These are phyloP conservation scores for Thielaviopsis musarum DNA, from an alignment of 2,329 filamentous ascomycete species.

Conservation along the genomic window DNA sequence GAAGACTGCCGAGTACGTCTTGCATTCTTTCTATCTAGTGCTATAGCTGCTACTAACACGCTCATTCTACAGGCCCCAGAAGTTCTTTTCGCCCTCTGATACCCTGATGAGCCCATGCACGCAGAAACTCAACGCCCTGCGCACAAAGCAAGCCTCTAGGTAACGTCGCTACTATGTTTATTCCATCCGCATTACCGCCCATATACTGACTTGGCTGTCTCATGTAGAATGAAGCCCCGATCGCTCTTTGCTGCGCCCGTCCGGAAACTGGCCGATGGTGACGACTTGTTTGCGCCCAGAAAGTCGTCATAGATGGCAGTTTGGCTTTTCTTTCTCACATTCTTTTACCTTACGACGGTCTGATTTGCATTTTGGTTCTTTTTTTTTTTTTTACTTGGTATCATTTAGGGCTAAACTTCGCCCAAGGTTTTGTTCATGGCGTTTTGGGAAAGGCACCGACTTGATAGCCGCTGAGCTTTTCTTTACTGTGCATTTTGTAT, in stretches of 20 bases:
- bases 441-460: too few relatives aligned
- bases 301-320: slow-evolving; percentile 12
- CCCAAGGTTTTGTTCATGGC: too few relatives aligned
- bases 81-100: slow-evolving; percentile 73
- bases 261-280: slow-evolving; percentile 40
- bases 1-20: slow-evolving; percentile 41
- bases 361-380: background rate
- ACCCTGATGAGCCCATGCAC: slow-evolving; percentile 77
- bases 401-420: background rate
- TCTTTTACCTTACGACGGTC: background rate
- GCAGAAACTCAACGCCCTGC: slow-evolving; percentile 64
- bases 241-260: slow-evolving; percentile 49
- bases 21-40: slow-evolving; percentile 1
- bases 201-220: slow-evolving; percentile 1
- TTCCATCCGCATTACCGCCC: background rate
- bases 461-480: too few relatives aligned
- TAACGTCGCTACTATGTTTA: slow-evolving; percentile 25
- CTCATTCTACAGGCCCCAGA: slow-evolving; percentile 22
- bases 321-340: slow-evolving; percentile 3
- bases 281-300: slow-evolving; percentile 22
- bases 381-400: slow-evolving; percentile 2
- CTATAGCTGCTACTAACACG: slow-evolving; percentile 12
- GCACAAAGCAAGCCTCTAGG: slow-evolving; percentile 67
- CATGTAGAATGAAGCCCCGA: slow-evolving; percentile 42
- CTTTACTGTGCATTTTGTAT: too few relatives aligned